Base-by-base conservation (phyloP, 2,329 filamentous ascomycete genomes). In the Blastomyces emzantsi region DNA sequence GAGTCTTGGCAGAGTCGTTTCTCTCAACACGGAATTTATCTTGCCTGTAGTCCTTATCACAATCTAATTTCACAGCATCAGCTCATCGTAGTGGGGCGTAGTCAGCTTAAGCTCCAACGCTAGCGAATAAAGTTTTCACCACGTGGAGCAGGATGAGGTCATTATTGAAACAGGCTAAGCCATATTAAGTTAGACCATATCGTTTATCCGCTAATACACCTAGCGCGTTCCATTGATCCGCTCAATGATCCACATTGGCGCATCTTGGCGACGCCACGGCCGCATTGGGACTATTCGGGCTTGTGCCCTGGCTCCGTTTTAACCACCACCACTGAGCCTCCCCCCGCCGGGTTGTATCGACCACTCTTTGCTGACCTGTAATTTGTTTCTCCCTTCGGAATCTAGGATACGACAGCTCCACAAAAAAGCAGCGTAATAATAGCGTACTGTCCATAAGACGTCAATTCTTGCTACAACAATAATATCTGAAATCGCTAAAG, bases 111-210 rank as follows among this genome's bases (percentile, higher is more conserved):
- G 56, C 56, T 58, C 13, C 28, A 9, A 2, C 56, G 22, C 56
- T 58, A 58, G n/a, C 11, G 17, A 30, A 58, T 43, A 41, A 43
- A 43, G 56, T 58, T 58, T 58, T 58, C 17, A 36, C 19, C 56
- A 30, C 56, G 36, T 58, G 56, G 39, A 43, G 22, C n/a, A 25
- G 0, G 8, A 58, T 58, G 56, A 58, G 39, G 56, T 58, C 56
- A 58, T 58, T 7, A 11, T 15, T 5, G 7, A 43, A 6, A 4
- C 1, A 6, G 1, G 1, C 4, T 25, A 41, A 25, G 3, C 39
- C 25, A 17, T 17, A 13, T 0, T 28, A 9, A 15, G 22, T 17
- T 17, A 19, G 36, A 3, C 1, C 11, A 6, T 19, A 22, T 9
- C 9, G n/a, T 3, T 22, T 25, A 58, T 17, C 2, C 3, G 36